Conservation (phyloP, 345 rosid species). For the Citrus sp. region DNA sequence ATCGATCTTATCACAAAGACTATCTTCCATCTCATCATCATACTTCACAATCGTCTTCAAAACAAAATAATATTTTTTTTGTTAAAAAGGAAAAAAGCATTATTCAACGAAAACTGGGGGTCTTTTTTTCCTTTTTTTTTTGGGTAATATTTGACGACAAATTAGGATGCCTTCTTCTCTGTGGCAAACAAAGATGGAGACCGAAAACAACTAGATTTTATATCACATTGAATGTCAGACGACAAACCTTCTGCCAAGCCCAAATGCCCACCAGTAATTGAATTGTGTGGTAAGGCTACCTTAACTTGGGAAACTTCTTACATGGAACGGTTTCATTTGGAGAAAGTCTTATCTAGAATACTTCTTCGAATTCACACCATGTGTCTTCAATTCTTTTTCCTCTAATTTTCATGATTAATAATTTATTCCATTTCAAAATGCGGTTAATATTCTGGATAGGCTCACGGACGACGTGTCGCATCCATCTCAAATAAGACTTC, state of each 20-base stretch:
- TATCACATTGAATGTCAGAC: neutral
- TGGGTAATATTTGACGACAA: too few relatives aligned
- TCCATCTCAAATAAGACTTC: too few relatives aligned
- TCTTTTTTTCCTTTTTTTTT: too few relatives aligned
- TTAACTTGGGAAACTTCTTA: neutral
- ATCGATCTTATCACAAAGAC: neutral
- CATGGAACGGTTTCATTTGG: neutral
- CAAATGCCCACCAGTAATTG: conserved; percentile 1
- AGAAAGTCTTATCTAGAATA: neutral
- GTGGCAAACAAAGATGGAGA: neutral
- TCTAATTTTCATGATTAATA: too few relatives aligned
- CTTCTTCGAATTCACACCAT: too few relatives aligned
- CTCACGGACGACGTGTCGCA: too few relatives aligned
- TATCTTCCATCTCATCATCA: too few relatives aligned
- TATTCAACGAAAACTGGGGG: neutral
- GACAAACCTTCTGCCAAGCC: neutral
- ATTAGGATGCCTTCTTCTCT: neutral
- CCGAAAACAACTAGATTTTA: neutral
- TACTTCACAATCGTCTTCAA: too few relatives aligned
- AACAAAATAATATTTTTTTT: too few relatives aligned
- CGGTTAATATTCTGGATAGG: too few relatives aligned
- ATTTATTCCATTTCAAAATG: too few relatives aligned
- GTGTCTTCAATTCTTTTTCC: too few relatives aligned
- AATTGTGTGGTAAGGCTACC: neutral
- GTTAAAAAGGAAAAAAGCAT: neutral